phyloP scores from a whole-genome alignment of 2,329 filamentous ascomycete species.

The Ophiostoma triangulosporum region DNA sequence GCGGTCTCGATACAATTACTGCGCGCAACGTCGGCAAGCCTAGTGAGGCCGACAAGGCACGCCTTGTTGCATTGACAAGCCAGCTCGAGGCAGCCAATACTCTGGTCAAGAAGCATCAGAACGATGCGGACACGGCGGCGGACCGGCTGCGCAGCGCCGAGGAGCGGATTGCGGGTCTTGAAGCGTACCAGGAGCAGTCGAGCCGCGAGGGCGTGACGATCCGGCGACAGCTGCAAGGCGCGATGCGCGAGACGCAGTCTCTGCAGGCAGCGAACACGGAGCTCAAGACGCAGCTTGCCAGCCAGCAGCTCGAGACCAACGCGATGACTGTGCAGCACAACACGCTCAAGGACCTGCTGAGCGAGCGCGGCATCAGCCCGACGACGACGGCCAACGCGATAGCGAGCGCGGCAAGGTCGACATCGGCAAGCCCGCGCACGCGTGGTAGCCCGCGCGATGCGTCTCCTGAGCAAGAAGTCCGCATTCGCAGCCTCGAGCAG shows the following conservation, averaged over 20 bases:
- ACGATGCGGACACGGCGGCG: conserved; percentile 72
- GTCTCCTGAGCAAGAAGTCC: conserved; percentile 56
- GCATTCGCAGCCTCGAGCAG: conserved; percentile 74
- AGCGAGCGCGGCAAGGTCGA: background rate
- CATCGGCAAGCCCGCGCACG: conserved; percentile 49
- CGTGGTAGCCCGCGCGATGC: conserved; percentile 61
- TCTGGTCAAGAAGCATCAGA: conserved; percentile 76
- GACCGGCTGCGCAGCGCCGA: conserved; percentile 87
- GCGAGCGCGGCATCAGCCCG: conserved; percentile 75
- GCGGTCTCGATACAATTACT: conserved; percentile 64
- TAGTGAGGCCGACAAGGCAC: conserved; percentile 44
- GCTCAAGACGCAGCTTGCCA: conserved; percentile 67
- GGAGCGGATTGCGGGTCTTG: conserved; percentile 89
- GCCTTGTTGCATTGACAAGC: conserved; percentile 59
- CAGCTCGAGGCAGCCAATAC: conserved; percentile 68
- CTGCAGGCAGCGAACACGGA: conserved; percentile 70
- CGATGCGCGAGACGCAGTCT: conserved; percentile 71
- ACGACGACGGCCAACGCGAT: conserved; percentile 42
- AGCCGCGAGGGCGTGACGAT: conserved; percentile 86
- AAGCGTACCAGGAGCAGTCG: conserved; percentile 94
- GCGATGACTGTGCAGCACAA: conserved; percentile 84
- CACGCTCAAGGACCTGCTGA: conserved; percentile 82
- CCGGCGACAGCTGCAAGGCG: conserved; percentile 74
- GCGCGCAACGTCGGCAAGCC: conserved; percentile 29
- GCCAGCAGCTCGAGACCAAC: conserved; percentile 85